Evolutionary conservation across 495 filamentous ascomycete species (phyloP).

Genomic region (Penicillium verhagenii): DNA sequence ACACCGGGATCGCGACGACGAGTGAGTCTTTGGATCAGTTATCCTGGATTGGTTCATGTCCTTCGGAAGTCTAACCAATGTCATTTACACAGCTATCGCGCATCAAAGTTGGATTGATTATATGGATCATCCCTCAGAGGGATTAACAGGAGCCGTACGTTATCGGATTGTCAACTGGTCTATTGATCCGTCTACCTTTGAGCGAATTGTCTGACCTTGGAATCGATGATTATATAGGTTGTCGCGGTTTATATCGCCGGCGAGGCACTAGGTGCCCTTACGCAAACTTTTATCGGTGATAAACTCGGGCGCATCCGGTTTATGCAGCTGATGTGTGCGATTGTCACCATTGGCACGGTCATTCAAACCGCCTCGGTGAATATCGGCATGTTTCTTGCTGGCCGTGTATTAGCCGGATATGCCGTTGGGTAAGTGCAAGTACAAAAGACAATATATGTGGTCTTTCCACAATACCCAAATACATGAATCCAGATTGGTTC

Average conservation of each 20-base stretch:
- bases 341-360: slow-evolving; percentile 55
- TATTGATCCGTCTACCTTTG: not conserved
- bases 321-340: slow-evolving; percentile 56
- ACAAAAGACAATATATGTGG: no score
- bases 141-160: slow-evolving; percentile 55
- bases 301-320: slow-evolving; percentile 57
- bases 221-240: slow-evolving; percentile 30
- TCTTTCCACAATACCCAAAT: no score
- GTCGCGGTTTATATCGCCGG: slow-evolving; percentile 62
- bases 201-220: no score
- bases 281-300: slow-evolving; percentile 54
- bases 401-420: slow-evolving; percentile 53
- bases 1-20: slow-evolving; percentile 59
- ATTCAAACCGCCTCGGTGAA: slow-evolving; percentile 59
- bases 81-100: slow-evolving; percentile 46
- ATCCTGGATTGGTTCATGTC: not conserved
- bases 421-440: slow-evolving; percentile 48
- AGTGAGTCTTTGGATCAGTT: slow-evolving; percentile 38
- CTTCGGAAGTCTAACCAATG: not conserved
- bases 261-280: slow-evolving; percentile 52
- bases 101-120: slow-evolving; percentile 61
- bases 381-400: slow-evolving; percentile 60
- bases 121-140: slow-evolving; percentile 54
- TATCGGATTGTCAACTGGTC: not conserved
- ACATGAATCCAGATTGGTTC: no score